These are phyloP conservation scores for Tetradesmus lagerheimii DNA, from an alignment of 139 green algal genomes.

Conservation along the genomic window DNA sequence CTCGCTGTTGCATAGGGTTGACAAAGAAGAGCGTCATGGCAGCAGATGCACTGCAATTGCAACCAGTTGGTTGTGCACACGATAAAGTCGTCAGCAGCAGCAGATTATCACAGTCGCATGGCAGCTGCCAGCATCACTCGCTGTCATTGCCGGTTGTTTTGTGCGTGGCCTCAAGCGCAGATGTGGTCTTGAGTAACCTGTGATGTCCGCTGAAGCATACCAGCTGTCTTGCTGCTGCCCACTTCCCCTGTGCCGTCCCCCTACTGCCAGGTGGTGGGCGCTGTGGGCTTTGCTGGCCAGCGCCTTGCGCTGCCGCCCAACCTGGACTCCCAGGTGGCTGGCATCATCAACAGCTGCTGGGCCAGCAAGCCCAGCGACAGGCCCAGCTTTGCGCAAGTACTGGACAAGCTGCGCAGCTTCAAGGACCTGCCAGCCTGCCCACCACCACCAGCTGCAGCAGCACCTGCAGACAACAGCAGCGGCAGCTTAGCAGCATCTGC, in stretches of 20 bases:
- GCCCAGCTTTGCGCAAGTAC: conserved; percentile 70
- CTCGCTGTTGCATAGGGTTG: too few species aligned
- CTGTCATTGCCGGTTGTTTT: too few species aligned
- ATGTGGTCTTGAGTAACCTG: too few species aligned
- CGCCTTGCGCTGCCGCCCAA: conserved; percentile 78
- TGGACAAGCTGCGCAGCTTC: conserved; percentile 49
- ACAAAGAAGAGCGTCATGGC: too few species aligned
- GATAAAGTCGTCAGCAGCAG: too few species aligned
- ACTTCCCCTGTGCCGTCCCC: not conserved
- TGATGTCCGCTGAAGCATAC: too few species aligned
- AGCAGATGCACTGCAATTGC: too few species aligned
- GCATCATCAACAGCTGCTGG: conserved; percentile 82
- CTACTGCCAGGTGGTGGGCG: conserved; percentile 82
- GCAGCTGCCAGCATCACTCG: too few species aligned
- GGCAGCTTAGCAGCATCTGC: not conserved
- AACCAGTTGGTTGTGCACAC: too few species aligned
- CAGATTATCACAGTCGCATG: too few species aligned
- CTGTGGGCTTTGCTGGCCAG: conserved; percentile 85
- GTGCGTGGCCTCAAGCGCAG: too few species aligned
- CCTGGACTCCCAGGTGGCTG: conserved; percentile 65
- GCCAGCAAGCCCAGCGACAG: conserved; percentile 57
- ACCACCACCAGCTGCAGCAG: conserved; percentile 10
- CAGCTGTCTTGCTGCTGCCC: not conserved
- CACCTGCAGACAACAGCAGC: not conserved
- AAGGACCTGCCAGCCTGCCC: conserved; percentile 42